These are phyloP conservation scores for Onygena corvina DNA, from an alignment of 2,329 filamentous ascomycete genomes.

Conservation along the genomic window DNA sequence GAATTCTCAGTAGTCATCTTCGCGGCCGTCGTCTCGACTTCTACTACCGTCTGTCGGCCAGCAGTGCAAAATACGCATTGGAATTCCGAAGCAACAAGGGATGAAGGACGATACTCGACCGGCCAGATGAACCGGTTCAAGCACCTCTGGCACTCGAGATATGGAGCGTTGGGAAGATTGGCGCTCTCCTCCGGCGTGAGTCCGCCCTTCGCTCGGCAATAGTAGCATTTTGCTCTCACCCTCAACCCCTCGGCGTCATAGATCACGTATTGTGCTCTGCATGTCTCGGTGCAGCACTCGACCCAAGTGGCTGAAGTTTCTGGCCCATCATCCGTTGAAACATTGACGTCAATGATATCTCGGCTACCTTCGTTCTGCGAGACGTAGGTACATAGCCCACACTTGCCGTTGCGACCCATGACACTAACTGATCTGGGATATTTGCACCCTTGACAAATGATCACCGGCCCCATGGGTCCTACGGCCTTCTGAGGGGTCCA, in stretches of 20 bases:
- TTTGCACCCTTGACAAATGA: slow-evolving; percentile 33
- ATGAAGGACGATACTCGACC: slow-evolving; percentile 30
- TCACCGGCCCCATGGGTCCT: slow-evolving; percentile 34
- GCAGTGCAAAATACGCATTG: slow-evolving; percentile 34
- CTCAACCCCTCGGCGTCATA: slow-evolving; percentile 35
- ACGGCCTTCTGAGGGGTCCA: slow-evolving; percentile 39
- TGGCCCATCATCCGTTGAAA: slow-evolving; percentile 24
- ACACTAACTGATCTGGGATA: slow-evolving; percentile 41
- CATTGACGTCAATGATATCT: slow-evolving; percentile 17
- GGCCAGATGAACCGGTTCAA: slow-evolving; percentile 40
- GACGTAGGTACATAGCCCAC: slow-evolving; percentile 32
- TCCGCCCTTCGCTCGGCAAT: slow-evolving; percentile 29
- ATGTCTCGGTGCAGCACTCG: slow-evolving; percentile 35
- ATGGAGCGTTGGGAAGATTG: slow-evolving; percentile 23
- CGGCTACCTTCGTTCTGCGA: slow-evolving; percentile 19
- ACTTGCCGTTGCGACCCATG: slow-evolving; percentile 32
- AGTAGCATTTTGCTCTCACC: slow-evolving; percentile 40
- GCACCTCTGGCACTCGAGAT: slow-evolving; percentile 37
- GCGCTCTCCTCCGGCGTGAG: background rate
- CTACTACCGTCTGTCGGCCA: slow-evolving; percentile 28
- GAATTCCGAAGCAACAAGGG: slow-evolving; percentile 22
- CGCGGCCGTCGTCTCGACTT: slow-evolving; percentile 29
- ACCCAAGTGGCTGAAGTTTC: slow-evolving; percentile 35
- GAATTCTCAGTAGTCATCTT: slow-evolving; percentile 34
- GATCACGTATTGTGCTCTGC: slow-evolving; percentile 41